These are phyloP conservation scores for Takashimella koratensis DNA, from an alignment of 1,284 basidiomycete genomes.

Conservation along the genomic window DNA sequence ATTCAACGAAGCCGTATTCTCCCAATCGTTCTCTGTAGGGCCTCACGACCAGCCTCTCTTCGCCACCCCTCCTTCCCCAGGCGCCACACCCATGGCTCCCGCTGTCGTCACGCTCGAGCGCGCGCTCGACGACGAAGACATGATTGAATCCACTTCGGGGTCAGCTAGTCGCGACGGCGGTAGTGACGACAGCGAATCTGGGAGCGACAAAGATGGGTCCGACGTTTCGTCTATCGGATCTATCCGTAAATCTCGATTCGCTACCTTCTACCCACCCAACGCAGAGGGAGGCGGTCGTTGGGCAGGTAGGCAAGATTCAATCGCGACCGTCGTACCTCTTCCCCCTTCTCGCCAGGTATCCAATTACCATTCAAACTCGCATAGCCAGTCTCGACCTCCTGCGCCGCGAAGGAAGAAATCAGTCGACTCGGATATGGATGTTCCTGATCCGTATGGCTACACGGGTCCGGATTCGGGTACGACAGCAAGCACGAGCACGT, in stretches of 20 bases:
- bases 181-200: neutral
- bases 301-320: neutral
- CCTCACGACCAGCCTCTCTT: neutral
- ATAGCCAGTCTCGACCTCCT: neutral
- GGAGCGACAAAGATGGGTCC: neutral
- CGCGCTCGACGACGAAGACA: neutral
- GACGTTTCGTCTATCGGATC: neutral
- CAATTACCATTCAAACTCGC: neutral
- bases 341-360: neutral
- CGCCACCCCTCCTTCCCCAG: neutral
- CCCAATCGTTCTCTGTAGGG: neutral
- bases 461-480: neutral
- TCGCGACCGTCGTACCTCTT: neutral
- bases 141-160: neutral
- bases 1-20: constrained; percentile 28
- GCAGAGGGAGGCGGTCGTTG: neutral
- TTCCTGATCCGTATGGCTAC: neutral
- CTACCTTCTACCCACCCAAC: constrained; percentile 16
- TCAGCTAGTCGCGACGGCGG: neutral
- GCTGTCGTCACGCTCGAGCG: neutral
- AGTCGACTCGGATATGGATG: neutral
- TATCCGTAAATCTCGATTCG: constrained; percentile 14
- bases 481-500: neutral
- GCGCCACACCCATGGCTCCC: neutral
- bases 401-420: neutral